phyloP scores from a whole-genome alignment of 1,284 basidiomycete species.

The Volvariella volvacea region DNA sequence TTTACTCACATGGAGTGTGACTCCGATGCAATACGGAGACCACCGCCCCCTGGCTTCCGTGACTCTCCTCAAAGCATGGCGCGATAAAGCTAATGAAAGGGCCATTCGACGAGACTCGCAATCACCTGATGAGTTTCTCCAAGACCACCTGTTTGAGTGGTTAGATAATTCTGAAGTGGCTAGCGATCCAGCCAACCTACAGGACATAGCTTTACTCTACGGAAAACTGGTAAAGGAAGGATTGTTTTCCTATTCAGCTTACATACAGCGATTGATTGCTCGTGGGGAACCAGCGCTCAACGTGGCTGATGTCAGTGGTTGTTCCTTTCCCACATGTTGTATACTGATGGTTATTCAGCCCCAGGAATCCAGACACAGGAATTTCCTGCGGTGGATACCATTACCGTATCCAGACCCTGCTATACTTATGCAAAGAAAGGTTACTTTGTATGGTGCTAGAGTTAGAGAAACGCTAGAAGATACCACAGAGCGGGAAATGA shows the following conservation, averaged over 20 bases:
- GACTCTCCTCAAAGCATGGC: constrained; percentile 69
- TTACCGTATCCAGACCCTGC: constrained; percentile 50
- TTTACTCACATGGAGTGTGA: constrained; percentile 84
- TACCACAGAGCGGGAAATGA: constrained; percentile 55
- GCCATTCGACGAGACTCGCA: constrained; percentile 50
- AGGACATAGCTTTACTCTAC: constrained; percentile 65
- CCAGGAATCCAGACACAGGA: constrained; percentile 52
- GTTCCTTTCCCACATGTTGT: constrained; percentile 5
- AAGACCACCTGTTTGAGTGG: constrained; percentile 81
- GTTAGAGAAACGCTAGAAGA: constrained; percentile 66
- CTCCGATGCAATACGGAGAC: constrained; percentile 76
- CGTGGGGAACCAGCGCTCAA: constrained; percentile 65
- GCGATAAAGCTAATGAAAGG: constrained; percentile 54
- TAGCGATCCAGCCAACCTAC: constrained; percentile 50
- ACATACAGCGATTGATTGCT: constrained; percentile 81
- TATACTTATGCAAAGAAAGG: constrained; percentile 58
- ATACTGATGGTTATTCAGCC: constrained; percentile 17
- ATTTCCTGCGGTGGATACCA: constrained; percentile 64
- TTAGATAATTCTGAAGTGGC: constrained; percentile 66
- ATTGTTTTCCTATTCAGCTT: constrained; percentile 80
- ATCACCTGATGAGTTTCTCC: constrained; percentile 53
- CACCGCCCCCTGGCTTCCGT: constrained; percentile 81
- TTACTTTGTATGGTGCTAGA: constrained; percentile 59
- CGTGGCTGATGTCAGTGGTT: constrained; percentile 38
- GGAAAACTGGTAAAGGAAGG: constrained; percentile 74